Base-by-base conservation (phyloP, 805 yeast genomes). In the Candida insectalens region DNA sequence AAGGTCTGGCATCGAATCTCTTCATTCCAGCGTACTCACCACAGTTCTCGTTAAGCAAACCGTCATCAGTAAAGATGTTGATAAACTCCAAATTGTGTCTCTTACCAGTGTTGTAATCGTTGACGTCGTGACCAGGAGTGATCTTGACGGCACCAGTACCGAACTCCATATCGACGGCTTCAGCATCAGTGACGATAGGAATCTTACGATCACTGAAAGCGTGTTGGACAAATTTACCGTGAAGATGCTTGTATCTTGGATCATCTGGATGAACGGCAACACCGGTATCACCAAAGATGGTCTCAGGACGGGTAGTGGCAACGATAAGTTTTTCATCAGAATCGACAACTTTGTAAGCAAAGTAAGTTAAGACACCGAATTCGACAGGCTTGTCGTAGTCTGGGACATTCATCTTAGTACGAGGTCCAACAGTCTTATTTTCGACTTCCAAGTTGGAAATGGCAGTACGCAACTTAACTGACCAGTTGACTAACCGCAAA, bases 141-240 rank as follows among this genome's bases (percentile, higher is more conserved):
- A 92, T 92, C 65, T 92, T 92, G 42, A 92, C 98, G 32, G 98
- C 98, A 79, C 98, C 98, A 42, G 98, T 92, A 71, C 98, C 98
- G 48, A 92, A 92, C 59, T 83, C 95, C 97, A 92, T 92, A 60
- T 92, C 98, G 44, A 92, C 98, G 27, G 96, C 92, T 61, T 84
- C 95, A 26, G 77, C 56, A 57, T 92, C 98, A 34, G 87, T 75
- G 41, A 92, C 65, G 53, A 92, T 84, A 45, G 98, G 98, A 35
- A 92, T 60, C 53, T 74, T 67, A 57, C 85, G 79, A 54, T 81
- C 83, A 50, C 84, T 62, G 62, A 92, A 83, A 41, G 98, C 97
- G 63, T 92, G 97, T 46, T 74, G 59, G 40, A 83, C 92, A 56
- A 66, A 84, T 60, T 88, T 85, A 41, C 98, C 98, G 55, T 92